A percentile compares a stretch with the other conserved stretches of the same genome.
Evolutionary conservation across 345 rosid species (phyloP).

Genomic region (Citrus mangshanensis): DNA sequence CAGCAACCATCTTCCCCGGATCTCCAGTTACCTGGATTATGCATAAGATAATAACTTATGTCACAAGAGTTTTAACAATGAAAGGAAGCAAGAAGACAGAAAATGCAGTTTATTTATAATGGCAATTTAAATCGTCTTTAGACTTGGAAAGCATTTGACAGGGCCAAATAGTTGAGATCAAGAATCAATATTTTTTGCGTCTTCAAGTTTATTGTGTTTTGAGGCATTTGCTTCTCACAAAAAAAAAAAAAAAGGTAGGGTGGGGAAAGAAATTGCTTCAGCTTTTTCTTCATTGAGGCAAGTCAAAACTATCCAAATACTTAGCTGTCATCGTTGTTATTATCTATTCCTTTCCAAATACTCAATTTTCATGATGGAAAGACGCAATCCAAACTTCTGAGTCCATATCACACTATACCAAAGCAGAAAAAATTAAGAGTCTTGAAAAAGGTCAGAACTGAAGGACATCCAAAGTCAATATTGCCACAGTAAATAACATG

Average conservation of each 20-base stretch:
- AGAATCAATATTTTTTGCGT: background rate
- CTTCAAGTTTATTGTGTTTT: background rate
- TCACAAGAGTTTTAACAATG: background rate
- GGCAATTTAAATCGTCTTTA: background rate
- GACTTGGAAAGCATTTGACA: background rate
- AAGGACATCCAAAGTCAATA: background rate
- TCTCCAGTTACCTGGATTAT: constrained; percentile 83
- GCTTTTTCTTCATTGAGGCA: background rate
- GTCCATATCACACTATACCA: background rate
- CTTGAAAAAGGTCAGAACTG: background rate
- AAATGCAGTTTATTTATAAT: background rate
- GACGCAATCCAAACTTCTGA: background rate
- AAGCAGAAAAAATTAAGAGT: background rate
- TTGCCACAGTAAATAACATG: background rate
- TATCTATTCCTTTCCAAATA: background rate
- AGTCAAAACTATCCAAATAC: background rate
- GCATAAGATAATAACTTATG: background rate
- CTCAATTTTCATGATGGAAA: background rate
- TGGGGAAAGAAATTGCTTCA: background rate
- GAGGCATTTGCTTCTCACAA: background rate
- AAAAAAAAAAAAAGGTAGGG: too few species aligned
- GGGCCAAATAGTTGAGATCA: background rate
- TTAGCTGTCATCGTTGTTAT: background rate
- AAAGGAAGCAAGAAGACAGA: background rate
- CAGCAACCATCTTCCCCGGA: constrained; percentile 95